Evolutionary conservation across 2,329 filamentous ascomycete species (phyloP).

Genomic region (Trichoderma arundinaceum): DNA sequence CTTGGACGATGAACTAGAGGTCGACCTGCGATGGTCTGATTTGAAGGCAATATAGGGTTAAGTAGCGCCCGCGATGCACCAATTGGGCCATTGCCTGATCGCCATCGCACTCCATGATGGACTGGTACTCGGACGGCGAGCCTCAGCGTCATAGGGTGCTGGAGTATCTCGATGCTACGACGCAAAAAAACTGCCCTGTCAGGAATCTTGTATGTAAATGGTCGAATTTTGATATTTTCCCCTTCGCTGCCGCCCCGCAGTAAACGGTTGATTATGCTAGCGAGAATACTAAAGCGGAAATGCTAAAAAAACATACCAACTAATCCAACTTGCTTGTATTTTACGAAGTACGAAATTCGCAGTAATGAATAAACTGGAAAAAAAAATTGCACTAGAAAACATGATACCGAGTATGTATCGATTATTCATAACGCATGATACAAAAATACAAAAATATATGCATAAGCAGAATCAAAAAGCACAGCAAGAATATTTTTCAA

Average conservation of each 20-base stretch:
- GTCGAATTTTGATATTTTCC: conserved; percentile 4
- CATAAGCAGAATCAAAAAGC: too few species aligned
- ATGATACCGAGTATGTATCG: too few species aligned
- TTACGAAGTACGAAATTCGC: too few species aligned
- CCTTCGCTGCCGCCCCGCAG: neutral
- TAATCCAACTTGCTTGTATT: too few species aligned
- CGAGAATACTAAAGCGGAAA: too few species aligned
- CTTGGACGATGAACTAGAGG: conserved; percentile 33
- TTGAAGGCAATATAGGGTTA: neutral
- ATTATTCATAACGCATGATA: too few species aligned
- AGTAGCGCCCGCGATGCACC: neutral
- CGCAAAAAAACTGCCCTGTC: conserved; percentile 3
- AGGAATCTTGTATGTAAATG: neutral
- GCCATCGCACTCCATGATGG: conserved; percentile 36
- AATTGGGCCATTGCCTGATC: conserved; percentile 32
- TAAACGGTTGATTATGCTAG: too few species aligned
- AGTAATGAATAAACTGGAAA: too few species aligned
- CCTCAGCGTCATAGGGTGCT: conserved; percentile 36
- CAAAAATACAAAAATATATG: too few species aligned
- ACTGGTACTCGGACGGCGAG: conserved; percentile 36
- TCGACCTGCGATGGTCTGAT: conserved; percentile 14
- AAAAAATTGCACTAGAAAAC: too few species aligned
- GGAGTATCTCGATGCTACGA: neutral
- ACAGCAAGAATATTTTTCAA: too few species aligned
- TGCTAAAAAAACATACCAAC: too few species aligned